A percentile compares a stretch with the other conserved stretches of the same genome.
Evolutionary conservation across 768 basidiomycete species (phyloP).

Genomic region (Candolleomyces eurysporus): DNA sequence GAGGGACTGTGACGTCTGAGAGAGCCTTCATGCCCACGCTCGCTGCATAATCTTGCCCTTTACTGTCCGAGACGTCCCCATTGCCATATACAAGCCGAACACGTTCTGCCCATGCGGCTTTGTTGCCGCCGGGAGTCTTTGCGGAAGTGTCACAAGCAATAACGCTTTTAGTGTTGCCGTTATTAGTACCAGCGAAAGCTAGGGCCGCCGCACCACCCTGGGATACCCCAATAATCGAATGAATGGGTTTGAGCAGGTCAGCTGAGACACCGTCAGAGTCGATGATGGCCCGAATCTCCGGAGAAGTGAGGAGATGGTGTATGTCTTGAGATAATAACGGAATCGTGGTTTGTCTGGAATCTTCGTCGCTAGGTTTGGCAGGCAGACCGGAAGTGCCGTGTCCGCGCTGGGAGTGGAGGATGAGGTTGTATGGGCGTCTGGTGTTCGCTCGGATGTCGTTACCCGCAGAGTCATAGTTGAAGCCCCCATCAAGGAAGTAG

Average conservation of each 20-base stretch:
- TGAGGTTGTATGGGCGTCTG: constrained; percentile 37
- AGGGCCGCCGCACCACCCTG: constrained; percentile 52
- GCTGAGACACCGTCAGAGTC: not conserved
- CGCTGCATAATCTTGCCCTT: constrained; percentile 25
- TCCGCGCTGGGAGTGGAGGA: constrained; percentile 52
- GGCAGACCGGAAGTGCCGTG: constrained; percentile 46
- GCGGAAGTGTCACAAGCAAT: constrained; percentile 50
- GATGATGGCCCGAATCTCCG: constrained; percentile 2
- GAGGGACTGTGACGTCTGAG: constrained; percentile 38
- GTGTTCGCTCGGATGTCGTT: not conserved
- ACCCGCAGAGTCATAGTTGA: not conserved
- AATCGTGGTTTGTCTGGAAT: constrained; percentile 33
- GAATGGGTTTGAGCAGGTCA: constrained; percentile 33
- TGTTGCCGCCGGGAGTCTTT: constrained; percentile 43
- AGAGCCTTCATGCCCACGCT: constrained; percentile 40
- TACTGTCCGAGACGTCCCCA: constrained; percentile 11
- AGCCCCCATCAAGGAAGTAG: constrained; percentile 29
- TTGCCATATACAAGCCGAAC: constrained; percentile 34
- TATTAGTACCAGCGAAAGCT: constrained; percentile 34
- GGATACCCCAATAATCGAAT: constrained; percentile 50
- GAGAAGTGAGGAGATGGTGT: constrained; percentile 27
- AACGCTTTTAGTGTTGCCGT: constrained; percentile 29
- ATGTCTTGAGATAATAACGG: constrained; percentile 46
- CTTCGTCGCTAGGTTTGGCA: not conserved
- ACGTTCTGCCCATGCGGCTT: constrained; percentile 47